Percentiles rank a stretch among this genome's conserved stretches.
Evolutionary conservation across 495 filamentous ascomycete genomes (phyloP).

Genomic region (Penicillium flavigenum): DNA sequence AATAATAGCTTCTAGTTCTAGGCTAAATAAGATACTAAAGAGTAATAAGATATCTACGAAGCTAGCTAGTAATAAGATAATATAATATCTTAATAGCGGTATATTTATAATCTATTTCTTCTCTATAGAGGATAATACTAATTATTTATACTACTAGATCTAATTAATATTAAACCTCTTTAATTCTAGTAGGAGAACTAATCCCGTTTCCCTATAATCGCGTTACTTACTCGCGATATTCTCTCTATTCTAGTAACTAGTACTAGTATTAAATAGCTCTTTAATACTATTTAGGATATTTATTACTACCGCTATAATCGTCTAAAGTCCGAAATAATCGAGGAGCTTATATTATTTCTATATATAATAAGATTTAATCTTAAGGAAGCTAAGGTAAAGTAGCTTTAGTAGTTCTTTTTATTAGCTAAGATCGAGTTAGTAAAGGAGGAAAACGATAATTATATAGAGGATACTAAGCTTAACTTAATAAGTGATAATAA

Average conservation of each 20-base stretch:
- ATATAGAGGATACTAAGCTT: not conserved
- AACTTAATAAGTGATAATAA: conserved; percentile 7
- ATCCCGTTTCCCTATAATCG: not conserved
- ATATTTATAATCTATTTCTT: no score
- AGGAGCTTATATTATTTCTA: no score
- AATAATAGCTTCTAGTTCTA: not conserved
- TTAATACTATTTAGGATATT: conserved; percentile 1
- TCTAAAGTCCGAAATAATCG: not conserved
- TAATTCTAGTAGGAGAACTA: conserved; percentile 5
- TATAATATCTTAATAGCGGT: no score
- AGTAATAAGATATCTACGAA: not conserved
- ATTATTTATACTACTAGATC: no score
- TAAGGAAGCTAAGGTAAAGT: not conserved
- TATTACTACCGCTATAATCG: not conserved
- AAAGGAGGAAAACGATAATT: not conserved
- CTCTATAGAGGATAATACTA: no score
- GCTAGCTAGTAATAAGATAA: not conserved
- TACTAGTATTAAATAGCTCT: no score
- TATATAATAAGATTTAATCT: not conserved
- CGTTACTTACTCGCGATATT: not conserved
- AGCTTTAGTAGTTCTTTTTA: not conserved
- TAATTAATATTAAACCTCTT: not conserved
- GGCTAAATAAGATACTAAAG: not conserved
- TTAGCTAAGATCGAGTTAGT: not conserved
- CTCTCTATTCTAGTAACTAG: conserved; percentile 1